Evolutionary conservation across 257 asterid genomes (phyloP).

Genomic region (Solanum piurae): DNA sequence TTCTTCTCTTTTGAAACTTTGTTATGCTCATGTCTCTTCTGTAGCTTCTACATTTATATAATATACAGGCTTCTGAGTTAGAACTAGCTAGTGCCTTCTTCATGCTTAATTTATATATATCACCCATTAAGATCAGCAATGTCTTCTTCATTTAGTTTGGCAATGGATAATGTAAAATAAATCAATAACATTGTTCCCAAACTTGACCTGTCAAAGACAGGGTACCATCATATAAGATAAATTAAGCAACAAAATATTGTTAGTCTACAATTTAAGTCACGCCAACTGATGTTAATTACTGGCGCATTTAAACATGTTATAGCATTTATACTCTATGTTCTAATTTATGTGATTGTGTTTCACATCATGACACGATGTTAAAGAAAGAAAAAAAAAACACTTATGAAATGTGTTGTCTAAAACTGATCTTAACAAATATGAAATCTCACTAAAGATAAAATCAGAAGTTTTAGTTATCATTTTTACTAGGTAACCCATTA

Average conservation of each 20-base stretch:
- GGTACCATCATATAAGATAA: neutral
- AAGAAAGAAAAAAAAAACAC: neutral
- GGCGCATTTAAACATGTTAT: neutral
- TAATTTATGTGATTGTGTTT: neutral
- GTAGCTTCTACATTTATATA: neutral
- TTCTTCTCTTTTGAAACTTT: neutral
- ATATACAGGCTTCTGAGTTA: neutral
- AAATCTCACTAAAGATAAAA: neutral
- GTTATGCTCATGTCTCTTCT: neutral
- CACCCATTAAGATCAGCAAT: conserved; percentile 2
- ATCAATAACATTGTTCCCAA: conserved; percentile 55
- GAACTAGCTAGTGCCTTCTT: neutral
- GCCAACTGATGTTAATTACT: neutral
- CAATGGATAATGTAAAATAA: conserved; percentile 44
- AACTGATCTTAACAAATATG: neutral
- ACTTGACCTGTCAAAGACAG: conserved; percentile 35
- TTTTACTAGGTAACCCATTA: neutral
- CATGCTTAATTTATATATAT: neutral
- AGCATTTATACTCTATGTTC: too few species aligned
- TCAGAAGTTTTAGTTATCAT: neutral
- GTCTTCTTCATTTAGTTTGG: conserved; percentile 19
- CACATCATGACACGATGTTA: neutral
- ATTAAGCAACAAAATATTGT: neutral
- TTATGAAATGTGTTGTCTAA: neutral
- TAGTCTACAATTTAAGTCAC: neutral